Evolutionary conservation across 805 yeast genomes (phyloP), one percentile per base, ranked within the genome.

Genomic region (Candida gorgasii): DNA sequence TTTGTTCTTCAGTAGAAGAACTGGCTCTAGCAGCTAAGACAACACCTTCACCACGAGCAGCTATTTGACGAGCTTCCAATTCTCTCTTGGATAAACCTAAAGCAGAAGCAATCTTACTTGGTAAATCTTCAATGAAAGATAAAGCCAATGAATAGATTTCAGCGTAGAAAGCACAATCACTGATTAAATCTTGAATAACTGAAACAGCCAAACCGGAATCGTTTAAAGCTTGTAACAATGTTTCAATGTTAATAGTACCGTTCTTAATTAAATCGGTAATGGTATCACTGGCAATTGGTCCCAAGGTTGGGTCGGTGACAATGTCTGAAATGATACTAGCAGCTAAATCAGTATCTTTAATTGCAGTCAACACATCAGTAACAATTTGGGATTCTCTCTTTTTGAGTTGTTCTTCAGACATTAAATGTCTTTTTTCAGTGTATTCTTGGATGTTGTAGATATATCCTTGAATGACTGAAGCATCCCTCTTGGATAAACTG

Each of bases 181-280:
- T 48, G 50, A 69, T 62, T 44, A 69, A 51, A 51, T 56, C 57
- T 41, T 63, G 46, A 43, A 69, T 65, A 36, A 68, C 69, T 15
- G 51, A 54, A 27, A 53, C 62, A 30, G 71, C 71, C 46, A 69
- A 63, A 30, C 75, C 75, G 28, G 74, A 68, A 42, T 69, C 68
- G 46, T 61, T 63, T 51, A 69, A 63, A 22, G 72, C 61, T 30
- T 56, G 65, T 47, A 68, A 58, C 49, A 69, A 66, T 7, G 73
- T 65, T 41, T 57, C 53, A 44, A 69, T 46, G 35, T 67, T 58
- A 36, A 69, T 53, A 29, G 47, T 22, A 47, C 67, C 68, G 43
- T 55, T 52, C 50, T 67, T 61, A 45, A 69, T 54, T 36, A 60
- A 50, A 4, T 48, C 47, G 28, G 61, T 53, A 42, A 61, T 58